Evolutionary conservation across 805 yeast species (phyloP), one percentile per base, ranked within the genome.

Genomic region (Starmerella cellae): DNA sequence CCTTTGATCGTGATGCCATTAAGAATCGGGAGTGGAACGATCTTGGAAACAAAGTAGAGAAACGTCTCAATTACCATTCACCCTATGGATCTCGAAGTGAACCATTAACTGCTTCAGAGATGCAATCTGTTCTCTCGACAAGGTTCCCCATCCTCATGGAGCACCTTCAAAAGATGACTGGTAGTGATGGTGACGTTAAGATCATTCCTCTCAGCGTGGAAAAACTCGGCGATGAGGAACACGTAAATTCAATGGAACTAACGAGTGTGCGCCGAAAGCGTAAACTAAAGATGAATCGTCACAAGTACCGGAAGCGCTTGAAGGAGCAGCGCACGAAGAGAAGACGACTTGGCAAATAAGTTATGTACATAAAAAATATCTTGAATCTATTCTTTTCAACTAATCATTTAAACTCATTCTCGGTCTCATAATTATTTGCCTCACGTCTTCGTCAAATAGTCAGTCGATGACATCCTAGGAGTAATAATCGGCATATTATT

Each of bases 251-350:
- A 8, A 21, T 53, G 24, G 46, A 47, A 14, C 54, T 56, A 23
- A 63, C 68, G 18, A 56, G 63, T 37, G 70, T 66, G 30, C 58
- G 58, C 50, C 59, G 70, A 38, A 66, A 66, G 58, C 77, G 98
- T 68, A 75, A 82, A 65, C 75, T 82, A 62, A 88, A 85, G 72
- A 91, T 91, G 96, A 91, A 88, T 75, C 83, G 87, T 60, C 98
- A 91, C 66, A 91, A 91, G 70, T 71, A 84, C 61, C 81, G 91
- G 69, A 91, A 91, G 79, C 82, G 97, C 74, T 81, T 96, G 75
- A 85, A 78, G 74, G 82, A 78, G 36, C 94, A 87, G 63, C 74
- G 93, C 26, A 60, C 67, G 17, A 51, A 59, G 47, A 58, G 64
- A 40, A 52, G 68, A 39, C 48, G 56, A 10, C 49, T 50, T 8